phyloP scores from a whole-genome alignment of 352 stramenopile genomes.

The Hyphochytrium catenoides region DNA sequence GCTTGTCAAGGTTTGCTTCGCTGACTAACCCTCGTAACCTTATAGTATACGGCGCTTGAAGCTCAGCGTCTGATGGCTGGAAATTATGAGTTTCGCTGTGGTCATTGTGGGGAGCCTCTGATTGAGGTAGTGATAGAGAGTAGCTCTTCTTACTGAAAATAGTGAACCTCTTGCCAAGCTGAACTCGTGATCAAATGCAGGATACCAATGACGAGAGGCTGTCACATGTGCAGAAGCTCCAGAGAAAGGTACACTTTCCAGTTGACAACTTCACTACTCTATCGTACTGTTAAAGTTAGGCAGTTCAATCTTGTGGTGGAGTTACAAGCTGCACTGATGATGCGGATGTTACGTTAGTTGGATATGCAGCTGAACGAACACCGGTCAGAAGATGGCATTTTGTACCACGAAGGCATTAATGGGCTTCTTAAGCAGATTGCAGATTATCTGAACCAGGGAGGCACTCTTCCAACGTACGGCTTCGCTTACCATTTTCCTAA shows the following conservation, averaged over 20 bases:
- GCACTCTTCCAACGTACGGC: slow-evolving; percentile 26
- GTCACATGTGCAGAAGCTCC: slow-evolving; percentile 32
- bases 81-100: slow-evolving; percentile 49
- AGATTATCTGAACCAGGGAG: slow-evolving; percentile 43
- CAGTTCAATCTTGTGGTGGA: background rate
- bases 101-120: slow-evolving; percentile 55
- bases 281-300: background rate
- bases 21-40: too few relatives aligned
- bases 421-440: slow-evolving; percentile 49
- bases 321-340: slow-evolving; percentile 2
- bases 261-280: background rate
- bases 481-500: too few relatives aligned
- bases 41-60: slow-evolving; percentile 57
- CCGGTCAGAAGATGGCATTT: slow-evolving; percentile 37
- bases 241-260: slow-evolving; percentile 25
- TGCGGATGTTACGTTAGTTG: slow-evolving; percentile 16
- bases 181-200: slow-evolving; percentile 4
- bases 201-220: slow-evolving; percentile 62
- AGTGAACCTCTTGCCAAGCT: background rate
- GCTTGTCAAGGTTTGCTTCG: too few relatives aligned
- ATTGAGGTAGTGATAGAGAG: slow-evolving; percentile 18
- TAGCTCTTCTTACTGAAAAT: background rate
- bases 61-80: slow-evolving; percentile 49
- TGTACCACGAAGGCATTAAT: slow-evolving; percentile 58
- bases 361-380: slow-evolving; percentile 68